Evolutionary conservation across 768 basidiomycete genomes (phyloP), one percentile per base, ranked within the genome.

Genomic region (Leucocoprinus sp.): DNA sequence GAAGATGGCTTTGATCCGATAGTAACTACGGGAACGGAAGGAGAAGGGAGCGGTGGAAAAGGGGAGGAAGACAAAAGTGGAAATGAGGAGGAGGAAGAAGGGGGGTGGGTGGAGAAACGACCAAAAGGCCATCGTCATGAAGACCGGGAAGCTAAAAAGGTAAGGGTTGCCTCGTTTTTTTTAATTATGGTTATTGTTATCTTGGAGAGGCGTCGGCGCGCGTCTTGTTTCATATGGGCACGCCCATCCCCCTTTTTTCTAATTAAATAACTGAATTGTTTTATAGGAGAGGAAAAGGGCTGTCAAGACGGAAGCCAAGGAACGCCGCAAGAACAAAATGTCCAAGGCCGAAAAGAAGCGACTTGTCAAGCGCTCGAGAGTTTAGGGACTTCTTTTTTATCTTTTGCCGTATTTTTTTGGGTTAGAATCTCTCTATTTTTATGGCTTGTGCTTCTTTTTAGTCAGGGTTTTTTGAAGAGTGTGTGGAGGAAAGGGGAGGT

Each of bases 301-400:
- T 3, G 78, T 75, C 21, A 97, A 97, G 61, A 83, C 81, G 45
- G 88, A 89, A 61, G 82, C 86, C 29, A 75, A 82, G 56, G 93
- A 96, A 67, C 86, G 77, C 61, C 74, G 95, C 50, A 90, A 92
- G 63, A 72, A 77, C 54, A 98, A 98, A 69, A 91, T 97, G 73
- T 88, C 93, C 37, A 98, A 98, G 60, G 80, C 84, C 33, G 91
- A 95, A 65, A 98, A 97, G 71, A 90, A 90, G 68, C 75, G 80
- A 33, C 77, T 76, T 52, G 74, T 97, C 55, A 96, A 90, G 55
- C 66, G 62, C 38, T 67, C 60, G 37, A 54, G 58, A 19, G 51
- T 54, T 23, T 52, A 4, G n/a, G 8, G 23, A 14, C 14, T 21
- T 29, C 45, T 23, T 7, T 15, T 21, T 29, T 39, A 19, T 37